A percentile compares a stretch with the other conserved stretches of the same genome.
Conservation (phyloP, 257 asterid genomes). For the Euphrasia confusa region DNA sequence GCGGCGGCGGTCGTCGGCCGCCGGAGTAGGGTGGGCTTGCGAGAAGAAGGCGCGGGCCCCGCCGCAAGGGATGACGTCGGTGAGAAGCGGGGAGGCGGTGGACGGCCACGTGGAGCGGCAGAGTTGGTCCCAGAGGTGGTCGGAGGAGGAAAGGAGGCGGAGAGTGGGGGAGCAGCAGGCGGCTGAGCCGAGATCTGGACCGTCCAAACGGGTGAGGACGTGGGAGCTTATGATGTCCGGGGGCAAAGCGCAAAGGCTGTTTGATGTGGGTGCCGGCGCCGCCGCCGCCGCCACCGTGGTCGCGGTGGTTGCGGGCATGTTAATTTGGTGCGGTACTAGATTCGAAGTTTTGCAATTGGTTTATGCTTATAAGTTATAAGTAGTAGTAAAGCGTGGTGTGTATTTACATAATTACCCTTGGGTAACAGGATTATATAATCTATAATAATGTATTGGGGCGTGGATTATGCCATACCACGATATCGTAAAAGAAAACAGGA, state of each 20-base stretch:
- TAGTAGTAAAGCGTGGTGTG: background rate
- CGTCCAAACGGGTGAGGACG: constrained; percentile 62
- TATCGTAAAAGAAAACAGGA: too few relatives aligned
- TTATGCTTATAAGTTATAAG: constrained; percentile 25
- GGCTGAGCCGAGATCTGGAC: constrained; percentile 54
- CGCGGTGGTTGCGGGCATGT: background rate
- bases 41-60: constrained; percentile 72
- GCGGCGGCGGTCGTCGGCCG: constrained; percentile 2
- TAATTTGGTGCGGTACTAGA: too few relatives aligned
- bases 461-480: too few relatives aligned
- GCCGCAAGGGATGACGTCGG: constrained; percentile 44
- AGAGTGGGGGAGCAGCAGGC: constrained; percentile 57
- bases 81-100: constrained; percentile 40
- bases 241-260: constrained; percentile 44
- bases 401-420: background rate
- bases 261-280: constrained; percentile 27
- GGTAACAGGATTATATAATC: background rate
- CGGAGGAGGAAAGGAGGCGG: constrained; percentile 51
- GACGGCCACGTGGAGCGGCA: constrained; percentile 89
- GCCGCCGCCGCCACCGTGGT: constrained; percentile 22
- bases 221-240: constrained; percentile 53
- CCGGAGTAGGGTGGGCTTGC: constrained; percentile 38
- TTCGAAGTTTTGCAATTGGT: constrained; percentile 13
- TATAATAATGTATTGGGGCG: too few relatives aligned
- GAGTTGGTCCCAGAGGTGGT: constrained; percentile 44